Base-by-base conservation (phyloP, 1,284 basidiomycete genomes). In the Rhizoctonia solani region DNA sequence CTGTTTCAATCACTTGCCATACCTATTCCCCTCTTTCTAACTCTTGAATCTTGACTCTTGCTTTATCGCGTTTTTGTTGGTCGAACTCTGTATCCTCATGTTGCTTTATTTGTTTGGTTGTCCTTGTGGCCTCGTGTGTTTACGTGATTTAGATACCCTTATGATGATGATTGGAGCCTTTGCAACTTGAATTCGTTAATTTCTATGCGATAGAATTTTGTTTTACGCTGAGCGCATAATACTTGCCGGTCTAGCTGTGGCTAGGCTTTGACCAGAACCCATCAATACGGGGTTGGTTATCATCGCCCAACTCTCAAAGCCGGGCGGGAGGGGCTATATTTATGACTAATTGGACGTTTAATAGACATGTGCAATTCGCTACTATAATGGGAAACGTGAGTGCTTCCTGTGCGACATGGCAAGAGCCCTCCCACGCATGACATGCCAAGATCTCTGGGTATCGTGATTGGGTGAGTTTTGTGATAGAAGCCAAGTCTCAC, bases 111-210 rank as follows among this genome's bases (percentile, higher is more conserved):
- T 27, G 46, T 61, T 29, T 25, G 27, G 56, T 27, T 44, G 8
- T 30, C 46, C 46, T 32, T 37, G 14, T 30, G 14, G 30, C 58
- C 58, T 37, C 49, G 37, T 61, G 58, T 32, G 23, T 34, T 29
- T 21, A n/a, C 52, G 23, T 53, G 37, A 27, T n/a, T 52, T 19
- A 37, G 47, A 65, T 65, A 65, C 59, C 59, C 59, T 25, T 61
- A 50, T 52, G 8, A 23, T 14, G 4, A 34, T 34, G 49, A 65
- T 49, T 42, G 59, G 37, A 53, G 23, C 21, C 23, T 49, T 21
- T 25, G 32, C 11, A 11, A 4, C 11, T 34, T 4, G 41, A 44
- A 16, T 27, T 49, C 46, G 6, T 49, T n/a, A n/a, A n/a, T n/a
- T 11, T 6, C 8, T 49, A 21, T 27, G 21, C 6, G 23, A 49